Percentiles rank a stretch among this genome's conserved stretches.
Evolutionary conservation across 2,329 filamentous ascomycete genomes (phyloP).

Genomic region (Ilyonectria sp.): DNA sequence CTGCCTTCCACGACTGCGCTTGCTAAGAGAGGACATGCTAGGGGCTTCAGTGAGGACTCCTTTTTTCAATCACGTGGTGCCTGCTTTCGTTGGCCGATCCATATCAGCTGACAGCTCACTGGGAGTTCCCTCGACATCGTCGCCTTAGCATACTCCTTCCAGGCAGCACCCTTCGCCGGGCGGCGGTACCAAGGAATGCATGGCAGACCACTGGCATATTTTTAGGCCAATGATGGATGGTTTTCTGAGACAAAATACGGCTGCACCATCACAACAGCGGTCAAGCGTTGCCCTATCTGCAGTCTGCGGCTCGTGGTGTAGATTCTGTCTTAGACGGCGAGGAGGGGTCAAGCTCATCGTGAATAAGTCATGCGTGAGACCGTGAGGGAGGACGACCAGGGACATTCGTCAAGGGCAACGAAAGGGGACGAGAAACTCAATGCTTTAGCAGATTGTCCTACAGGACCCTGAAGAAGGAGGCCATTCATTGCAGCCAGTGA

Average conservation of each 20-base stretch:
- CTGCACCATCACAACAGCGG: neutral
- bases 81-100: no score
- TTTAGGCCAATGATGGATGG: constrained; percentile 6
- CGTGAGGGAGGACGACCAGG: neutral
- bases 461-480: neutral
- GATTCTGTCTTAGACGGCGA: constrained; percentile 4
- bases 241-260: constrained; percentile 12
- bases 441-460: constrained; percentile 1
- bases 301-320: neutral
- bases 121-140: neutral
- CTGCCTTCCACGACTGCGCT: neutral
- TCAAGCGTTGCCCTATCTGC: neutral
- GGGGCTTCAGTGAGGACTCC: neutral
- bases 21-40: neutral
- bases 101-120: no score
- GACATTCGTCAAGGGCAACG: constrained; percentile 3
- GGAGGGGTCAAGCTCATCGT: neutral
- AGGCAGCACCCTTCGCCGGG: neutral
- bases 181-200: constrained; percentile 5
- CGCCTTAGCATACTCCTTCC: neutral
- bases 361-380: neutral
- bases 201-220: neutral
- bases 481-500: neutral
- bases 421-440: constrained; percentile 8
- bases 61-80: no score